Evolutionary conservation across 2,329 filamentous ascomycete genomes (phyloP).

Genomic region (Ophiostoma piceae): DNA sequence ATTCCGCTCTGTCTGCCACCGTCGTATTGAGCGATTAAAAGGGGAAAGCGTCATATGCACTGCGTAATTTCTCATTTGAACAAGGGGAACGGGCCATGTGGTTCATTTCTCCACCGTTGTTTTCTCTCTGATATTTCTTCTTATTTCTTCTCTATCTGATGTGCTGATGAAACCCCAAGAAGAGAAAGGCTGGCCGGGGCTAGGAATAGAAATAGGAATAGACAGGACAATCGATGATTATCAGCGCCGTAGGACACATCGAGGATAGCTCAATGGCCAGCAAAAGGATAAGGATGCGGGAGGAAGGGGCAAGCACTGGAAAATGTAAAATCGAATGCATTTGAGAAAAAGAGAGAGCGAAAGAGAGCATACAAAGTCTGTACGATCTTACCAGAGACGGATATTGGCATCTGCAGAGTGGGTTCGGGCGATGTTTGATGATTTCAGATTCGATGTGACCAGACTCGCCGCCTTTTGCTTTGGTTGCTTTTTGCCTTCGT

Average conservation of each 20-base stretch:
- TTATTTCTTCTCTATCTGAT: conserved; percentile 1
- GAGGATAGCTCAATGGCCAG: neutral
- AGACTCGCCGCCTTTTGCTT: neutral
- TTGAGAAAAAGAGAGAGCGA: neutral
- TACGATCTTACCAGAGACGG: neutral
- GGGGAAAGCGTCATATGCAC: conserved; percentile 1
- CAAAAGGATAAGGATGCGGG: neutral
- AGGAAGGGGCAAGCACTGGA: neutral
- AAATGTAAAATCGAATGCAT: neutral
- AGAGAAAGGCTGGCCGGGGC: conserved; percentile 1
- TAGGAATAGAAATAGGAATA: neutral
- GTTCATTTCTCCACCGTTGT: conserved; percentile 12
- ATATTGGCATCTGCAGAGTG: conserved; percentile 16
- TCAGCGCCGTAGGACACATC: neutral
- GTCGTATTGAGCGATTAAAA: neutral
- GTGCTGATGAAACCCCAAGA: conserved; percentile 1
- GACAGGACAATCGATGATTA: neutral
- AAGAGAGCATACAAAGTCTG: neutral
- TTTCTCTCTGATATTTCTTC: neutral
- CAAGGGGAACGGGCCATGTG: conserved; percentile 12
- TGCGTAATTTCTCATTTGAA: conserved; percentile 12
- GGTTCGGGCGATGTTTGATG: conserved; percentile 6
- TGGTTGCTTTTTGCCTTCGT: neutral
- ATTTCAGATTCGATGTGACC: neutral
- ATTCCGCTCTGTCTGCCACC: neutral